Conservation (phyloP, 75 land plant species). For the Picea sitchensis region DNA sequence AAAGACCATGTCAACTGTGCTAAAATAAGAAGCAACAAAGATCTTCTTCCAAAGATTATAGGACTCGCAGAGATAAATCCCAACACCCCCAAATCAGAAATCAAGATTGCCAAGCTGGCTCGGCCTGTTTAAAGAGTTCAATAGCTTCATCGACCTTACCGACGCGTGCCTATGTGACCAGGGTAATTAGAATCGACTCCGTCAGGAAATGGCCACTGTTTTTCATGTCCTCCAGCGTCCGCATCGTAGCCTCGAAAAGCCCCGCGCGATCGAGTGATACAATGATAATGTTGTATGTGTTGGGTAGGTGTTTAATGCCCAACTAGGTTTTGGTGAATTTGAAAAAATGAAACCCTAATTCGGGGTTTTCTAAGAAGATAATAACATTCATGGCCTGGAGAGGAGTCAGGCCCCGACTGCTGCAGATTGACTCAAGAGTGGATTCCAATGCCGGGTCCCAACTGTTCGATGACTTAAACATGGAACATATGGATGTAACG, state of each 20-base stretch:
- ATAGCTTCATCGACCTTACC: constrained; percentile 36
- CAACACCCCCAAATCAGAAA: too few relatives aligned
- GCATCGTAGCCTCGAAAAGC: constrained; percentile 24
- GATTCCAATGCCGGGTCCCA: constrained; percentile 4
- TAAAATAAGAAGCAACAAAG: too few relatives aligned
- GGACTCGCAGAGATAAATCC: too few relatives aligned
- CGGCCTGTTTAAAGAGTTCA: constrained; percentile 25
- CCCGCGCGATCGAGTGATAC: constrained; percentile 32
- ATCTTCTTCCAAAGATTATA: too few relatives aligned
- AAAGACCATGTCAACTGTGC: too few relatives aligned
- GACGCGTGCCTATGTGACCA: constrained; percentile 20
- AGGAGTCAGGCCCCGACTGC: constrained; percentile 16
- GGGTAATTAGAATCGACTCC: constrained; percentile 16
- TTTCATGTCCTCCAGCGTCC: constrained; percentile 47
- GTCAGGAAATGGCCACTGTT: constrained; percentile 24
- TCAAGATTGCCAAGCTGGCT: too few relatives aligned
- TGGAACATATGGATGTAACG: neutral
- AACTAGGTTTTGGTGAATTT: constrained; percentile 17
- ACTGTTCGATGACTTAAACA: neutral
- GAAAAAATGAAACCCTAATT: constrained; percentile 28
- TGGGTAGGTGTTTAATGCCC: constrained; percentile 21
- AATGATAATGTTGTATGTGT: constrained; percentile 39
- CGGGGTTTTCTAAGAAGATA: constrained; percentile 11
- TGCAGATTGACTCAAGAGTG: neutral
- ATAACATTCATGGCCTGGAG: constrained; percentile 24